A percentile compares a stretch with the other conserved stretches of the same genome.
These are phyloP conservation scores for Cucurbita ficifolia DNA, from an alignment of 306 rosid species.

Conservation along the genomic window DNA sequence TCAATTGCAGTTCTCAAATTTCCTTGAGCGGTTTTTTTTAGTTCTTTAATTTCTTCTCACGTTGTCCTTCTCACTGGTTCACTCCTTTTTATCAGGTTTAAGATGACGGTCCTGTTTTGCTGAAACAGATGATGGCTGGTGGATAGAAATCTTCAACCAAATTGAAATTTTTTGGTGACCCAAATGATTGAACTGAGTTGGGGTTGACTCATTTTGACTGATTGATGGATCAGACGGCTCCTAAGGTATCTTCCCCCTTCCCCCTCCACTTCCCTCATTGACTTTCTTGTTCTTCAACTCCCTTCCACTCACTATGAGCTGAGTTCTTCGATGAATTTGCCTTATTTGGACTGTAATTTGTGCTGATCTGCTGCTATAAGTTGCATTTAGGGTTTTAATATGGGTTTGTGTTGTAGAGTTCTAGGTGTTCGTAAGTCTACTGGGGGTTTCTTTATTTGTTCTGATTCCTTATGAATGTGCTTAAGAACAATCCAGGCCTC, in stretches of 20 bases:
- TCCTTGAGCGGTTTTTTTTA: background rate
- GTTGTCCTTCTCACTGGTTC: background rate
- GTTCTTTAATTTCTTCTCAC: background rate
- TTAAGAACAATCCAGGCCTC: background rate
- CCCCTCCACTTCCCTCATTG: background rate
- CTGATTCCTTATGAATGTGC: background rate
- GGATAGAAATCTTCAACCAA: background rate
- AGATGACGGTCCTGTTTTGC: background rate
- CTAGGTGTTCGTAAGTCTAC: background rate
- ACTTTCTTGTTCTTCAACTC: background rate
- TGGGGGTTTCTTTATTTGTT: background rate
- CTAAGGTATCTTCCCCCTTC: background rate
- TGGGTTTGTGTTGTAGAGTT: background rate
- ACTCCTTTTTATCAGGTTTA: background rate
- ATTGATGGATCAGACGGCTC: slow-evolving; percentile 3
- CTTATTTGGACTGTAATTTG: background rate
- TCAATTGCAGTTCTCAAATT: background rate
- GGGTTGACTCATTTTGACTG: slow-evolving; percentile 8
- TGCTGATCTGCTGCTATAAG: background rate
- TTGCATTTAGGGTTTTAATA: background rate
- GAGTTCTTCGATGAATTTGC: background rate
- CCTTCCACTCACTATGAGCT: slow-evolving; percentile 2
- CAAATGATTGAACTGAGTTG: background rate
- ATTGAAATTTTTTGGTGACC: background rate
- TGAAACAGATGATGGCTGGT: background rate